Evolutionary conservation across 2,329 filamentous ascomycete species (phyloP).

Genomic region (Colletotrichum sojae): DNA sequence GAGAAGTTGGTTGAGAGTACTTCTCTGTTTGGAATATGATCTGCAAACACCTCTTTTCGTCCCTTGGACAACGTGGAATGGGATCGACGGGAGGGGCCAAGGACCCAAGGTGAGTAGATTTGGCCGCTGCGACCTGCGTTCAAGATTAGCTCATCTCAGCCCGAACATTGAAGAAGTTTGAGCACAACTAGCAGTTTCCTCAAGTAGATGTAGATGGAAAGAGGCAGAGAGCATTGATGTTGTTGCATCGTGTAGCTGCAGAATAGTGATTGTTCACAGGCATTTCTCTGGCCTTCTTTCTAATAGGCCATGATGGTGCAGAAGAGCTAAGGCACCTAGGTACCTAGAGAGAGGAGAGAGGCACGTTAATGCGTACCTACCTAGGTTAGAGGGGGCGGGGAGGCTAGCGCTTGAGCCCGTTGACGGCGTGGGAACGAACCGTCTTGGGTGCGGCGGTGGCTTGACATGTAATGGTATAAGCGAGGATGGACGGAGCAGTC

Average conservation of each 20-base stretch:
- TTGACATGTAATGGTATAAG: not conserved
- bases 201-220: no score
- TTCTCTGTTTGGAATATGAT: not conserved
- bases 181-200: not conserved
- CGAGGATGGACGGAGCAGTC: not conserved
- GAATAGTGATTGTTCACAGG: not conserved
- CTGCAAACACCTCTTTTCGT: not conserved
- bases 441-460: slow-evolving; percentile 16
- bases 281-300: no score
- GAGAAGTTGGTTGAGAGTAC: no score
- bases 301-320: no score
- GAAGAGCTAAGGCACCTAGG: no score
- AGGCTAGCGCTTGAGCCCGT: slow-evolving; percentile 35
- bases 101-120: not conserved
- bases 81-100: not conserved
- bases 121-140: no score
- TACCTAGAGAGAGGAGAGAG: no score
- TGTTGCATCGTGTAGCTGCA: not conserved
- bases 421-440: slow-evolving; percentile 25
- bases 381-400: not conserved
- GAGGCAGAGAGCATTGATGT: not conserved
- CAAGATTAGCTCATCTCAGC: no score
- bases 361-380: no score
- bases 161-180: not conserved
- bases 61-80: slow-evolving; percentile 5